Evolutionary conservation across 768 basidiomycete species (phyloP).

Genomic region (Tephrocybe sp.): DNA sequence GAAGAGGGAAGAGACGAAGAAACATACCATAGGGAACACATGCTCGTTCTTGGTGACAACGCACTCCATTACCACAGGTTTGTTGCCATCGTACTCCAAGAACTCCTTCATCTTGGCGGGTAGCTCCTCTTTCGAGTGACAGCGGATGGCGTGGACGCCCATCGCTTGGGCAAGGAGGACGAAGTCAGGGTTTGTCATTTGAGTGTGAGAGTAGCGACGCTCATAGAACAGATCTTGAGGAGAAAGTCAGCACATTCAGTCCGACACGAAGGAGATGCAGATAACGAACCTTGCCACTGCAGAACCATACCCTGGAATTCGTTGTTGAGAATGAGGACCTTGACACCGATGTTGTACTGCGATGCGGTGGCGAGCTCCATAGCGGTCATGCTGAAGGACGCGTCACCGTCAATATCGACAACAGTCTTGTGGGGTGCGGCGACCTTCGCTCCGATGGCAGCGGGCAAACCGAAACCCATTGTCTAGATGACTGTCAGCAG

Average conservation of each 20-base stretch:
- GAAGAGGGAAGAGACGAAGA: not conserved
- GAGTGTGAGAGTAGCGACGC: conserved; percentile 93
- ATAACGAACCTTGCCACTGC: conserved; percentile 90
- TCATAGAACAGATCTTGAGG: conserved; percentile 89
- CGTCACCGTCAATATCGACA: conserved; percentile 96
- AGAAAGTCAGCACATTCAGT: not conserved
- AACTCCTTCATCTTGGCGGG: conserved; percentile 99
- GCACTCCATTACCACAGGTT: conserved; percentile 92
- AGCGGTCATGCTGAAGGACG: conserved; percentile 98
- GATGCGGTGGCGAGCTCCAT: conserved; percentile 98
- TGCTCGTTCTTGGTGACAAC: conserved; percentile 81
- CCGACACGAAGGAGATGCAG: not conserved
- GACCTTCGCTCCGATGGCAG: conserved; percentile 96
- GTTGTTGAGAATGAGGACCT: conserved; percentile 91
- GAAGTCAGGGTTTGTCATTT: conserved; percentile 96
- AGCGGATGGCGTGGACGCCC: conserved; percentile 90
- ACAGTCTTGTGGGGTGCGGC: conserved; percentile 93
- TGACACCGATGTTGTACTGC: conserved; percentile 91
- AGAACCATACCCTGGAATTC: conserved; percentile 99
- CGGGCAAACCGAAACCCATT: conserved; percentile 97
- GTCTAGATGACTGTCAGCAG: conserved; percentile 50
- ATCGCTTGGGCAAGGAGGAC: conserved; percentile 86
- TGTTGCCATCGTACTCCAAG: conserved; percentile 86
- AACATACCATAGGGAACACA: conserved; percentile 84
- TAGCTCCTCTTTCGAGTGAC: conserved; percentile 67